phyloP scores from a whole-genome alignment of 75 land plant species.

The Sequoiadendron giganteum region DNA sequence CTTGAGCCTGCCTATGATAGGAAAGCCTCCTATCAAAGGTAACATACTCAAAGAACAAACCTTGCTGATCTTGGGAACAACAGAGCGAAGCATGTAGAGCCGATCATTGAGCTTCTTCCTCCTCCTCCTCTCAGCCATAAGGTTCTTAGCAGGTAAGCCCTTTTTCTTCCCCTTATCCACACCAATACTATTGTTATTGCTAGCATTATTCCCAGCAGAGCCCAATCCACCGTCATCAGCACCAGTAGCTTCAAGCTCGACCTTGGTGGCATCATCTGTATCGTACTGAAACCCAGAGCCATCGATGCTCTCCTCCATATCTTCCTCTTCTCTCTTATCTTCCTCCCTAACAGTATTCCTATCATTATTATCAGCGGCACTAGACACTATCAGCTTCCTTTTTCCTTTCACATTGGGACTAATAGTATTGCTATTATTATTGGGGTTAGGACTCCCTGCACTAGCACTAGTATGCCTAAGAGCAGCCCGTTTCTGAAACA shows the following conservation, averaged over 20 bases:
- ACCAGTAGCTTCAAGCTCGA: slow-evolving; percentile 18
- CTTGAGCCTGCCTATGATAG: not conserved
- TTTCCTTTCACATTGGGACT: not conserved
- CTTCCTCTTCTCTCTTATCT: slow-evolving; percentile 31
- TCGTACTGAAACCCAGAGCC: slow-evolving; percentile 65
- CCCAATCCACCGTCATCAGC: slow-evolving; percentile 23
- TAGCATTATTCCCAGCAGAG: slow-evolving; percentile 20
- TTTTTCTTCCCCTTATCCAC: slow-evolving; percentile 39
- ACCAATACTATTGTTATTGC: slow-evolving; percentile 37
- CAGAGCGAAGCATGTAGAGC: slow-evolving; percentile 89
- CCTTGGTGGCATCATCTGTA: slow-evolving; percentile 47
- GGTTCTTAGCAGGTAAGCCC: slow-evolving; percentile 73
- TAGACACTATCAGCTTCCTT: slow-evolving; percentile 9
- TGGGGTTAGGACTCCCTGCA: not conserved
- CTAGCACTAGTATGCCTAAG: slow-evolving; percentile 39
- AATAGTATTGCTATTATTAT: not conserved
- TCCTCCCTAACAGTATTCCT: slow-evolving; percentile 5
- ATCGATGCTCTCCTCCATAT: slow-evolving; percentile 59
- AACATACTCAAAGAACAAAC: slow-evolving; percentile 24
- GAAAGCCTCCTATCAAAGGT: not conserved
- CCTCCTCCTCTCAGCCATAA: slow-evolving; percentile 89
- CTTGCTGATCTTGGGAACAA: slow-evolving; percentile 97
- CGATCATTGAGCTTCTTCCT: slow-evolving; percentile 77
- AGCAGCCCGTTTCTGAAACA: slow-evolving; percentile 90
- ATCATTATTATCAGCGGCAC: slow-evolving; percentile 14